Conservation (phyloP, 2,329 filamentous ascomycete genomes). For the Aaosphaeria pasadenensis region DNA sequence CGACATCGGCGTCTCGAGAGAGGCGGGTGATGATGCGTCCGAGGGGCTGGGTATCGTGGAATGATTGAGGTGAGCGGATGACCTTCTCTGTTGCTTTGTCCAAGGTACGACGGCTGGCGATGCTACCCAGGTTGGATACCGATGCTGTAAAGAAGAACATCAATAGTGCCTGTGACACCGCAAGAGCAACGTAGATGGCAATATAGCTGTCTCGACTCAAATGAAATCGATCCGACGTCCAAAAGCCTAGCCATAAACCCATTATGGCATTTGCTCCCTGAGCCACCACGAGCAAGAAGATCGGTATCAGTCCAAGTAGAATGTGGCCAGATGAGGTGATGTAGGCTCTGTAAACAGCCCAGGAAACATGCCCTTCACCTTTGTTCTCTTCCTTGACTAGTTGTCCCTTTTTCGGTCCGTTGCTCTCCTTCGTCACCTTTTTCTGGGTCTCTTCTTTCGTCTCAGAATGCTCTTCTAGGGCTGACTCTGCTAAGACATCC, state of each 20-base stretch:
- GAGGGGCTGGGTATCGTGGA: conserved; percentile 95
- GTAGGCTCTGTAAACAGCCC: not conserved
- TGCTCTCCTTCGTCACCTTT: no score
- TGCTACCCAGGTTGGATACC: not conserved
- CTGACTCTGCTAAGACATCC: no score
- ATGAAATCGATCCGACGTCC: not conserved
- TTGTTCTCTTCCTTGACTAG: no score
- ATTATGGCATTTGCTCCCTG: not conserved
- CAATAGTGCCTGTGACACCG: not conserved
- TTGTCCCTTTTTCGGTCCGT: no score
- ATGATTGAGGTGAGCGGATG: conserved; percentile 96
- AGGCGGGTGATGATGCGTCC: conserved; percentile 97
- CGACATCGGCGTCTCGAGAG: conserved; percentile 63
- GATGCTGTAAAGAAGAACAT: not conserved
- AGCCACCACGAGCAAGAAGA: not conserved
- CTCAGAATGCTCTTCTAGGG: no score
- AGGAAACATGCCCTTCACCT: not conserved
- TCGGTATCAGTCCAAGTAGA: not conserved
- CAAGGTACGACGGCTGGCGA: conserved; percentile 88
- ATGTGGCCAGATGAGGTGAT: not conserved
- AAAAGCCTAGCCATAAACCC: not conserved
- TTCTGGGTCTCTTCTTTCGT: no score
- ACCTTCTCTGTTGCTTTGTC: conserved; percentile 96
- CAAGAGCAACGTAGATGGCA: not conserved
- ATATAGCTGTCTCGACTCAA: not conserved